phyloP scores from a whole-genome alignment of 169 alveolate species.

The Plasmodium fragile region DNA sequence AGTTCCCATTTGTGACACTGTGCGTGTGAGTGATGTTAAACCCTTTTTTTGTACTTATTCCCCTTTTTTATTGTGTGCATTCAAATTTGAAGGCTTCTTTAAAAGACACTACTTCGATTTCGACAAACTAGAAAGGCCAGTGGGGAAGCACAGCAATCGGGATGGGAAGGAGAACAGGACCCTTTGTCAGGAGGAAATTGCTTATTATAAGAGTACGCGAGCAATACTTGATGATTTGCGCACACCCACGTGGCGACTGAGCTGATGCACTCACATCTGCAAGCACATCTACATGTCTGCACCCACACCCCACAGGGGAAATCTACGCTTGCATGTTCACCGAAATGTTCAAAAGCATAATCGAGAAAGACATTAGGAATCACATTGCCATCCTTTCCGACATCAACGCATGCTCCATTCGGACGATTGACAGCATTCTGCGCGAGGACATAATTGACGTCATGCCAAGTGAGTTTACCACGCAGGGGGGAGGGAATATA shows the following conservation, averaged over 20 bases:
- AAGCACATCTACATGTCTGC: background rate
- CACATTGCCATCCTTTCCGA: constrained; percentile 28
- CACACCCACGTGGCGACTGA: background rate
- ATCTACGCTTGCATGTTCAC: constrained; percentile 68
- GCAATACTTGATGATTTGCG: background rate
- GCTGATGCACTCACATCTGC: background rate
- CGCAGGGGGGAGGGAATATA: background rate
- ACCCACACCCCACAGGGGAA: constrained; percentile 22
- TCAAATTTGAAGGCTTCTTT: constrained; percentile 63
- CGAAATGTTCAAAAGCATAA: constrained; percentile 74
- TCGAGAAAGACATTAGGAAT: constrained; percentile 48
- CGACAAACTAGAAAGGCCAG: constrained; percentile 48
- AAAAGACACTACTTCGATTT: constrained; percentile 63
- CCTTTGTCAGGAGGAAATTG: constrained; percentile 12
- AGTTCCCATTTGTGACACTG: background rate
- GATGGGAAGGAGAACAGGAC: constrained; percentile 9
- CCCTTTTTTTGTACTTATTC: background rate
- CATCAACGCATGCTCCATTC: constrained; percentile 64
- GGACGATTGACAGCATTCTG: constrained; percentile 54
- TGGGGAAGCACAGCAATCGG: constrained; percentile 22
- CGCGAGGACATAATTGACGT: constrained; percentile 59
- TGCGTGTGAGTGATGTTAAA: background rate
- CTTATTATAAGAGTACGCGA: constrained; percentile 57
- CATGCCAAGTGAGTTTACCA: constrained; percentile 50
- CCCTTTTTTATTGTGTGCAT: background rate